Conservation (phyloP, 768 basidiomycete genomes). For the Lepiota subincarnata region DNA sequence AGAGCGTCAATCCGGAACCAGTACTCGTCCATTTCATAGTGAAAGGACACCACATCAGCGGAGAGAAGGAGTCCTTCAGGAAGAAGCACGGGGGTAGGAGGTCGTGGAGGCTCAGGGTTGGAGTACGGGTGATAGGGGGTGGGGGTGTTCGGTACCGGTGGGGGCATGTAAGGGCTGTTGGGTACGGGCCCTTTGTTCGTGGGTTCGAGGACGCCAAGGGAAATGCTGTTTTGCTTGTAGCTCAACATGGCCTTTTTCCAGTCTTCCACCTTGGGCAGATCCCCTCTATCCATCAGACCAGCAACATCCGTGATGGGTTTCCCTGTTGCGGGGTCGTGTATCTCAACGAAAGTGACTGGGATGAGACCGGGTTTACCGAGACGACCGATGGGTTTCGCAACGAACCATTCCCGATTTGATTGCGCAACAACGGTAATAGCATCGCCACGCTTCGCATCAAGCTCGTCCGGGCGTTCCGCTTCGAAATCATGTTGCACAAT, state of each 20-base stretch:
- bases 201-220: slow-evolving; percentile 85
- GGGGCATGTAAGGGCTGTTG: slow-evolving; percentile 36
- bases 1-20: slow-evolving; percentile 94
- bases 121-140: slow-evolving; percentile 17
- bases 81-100: slow-evolving; percentile 45
- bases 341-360: slow-evolving; percentile 94
- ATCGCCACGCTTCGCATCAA: slow-evolving; percentile 92
- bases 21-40: slow-evolving; percentile 92
- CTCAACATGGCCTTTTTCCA: slow-evolving; percentile 95
- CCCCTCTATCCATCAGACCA: slow-evolving; percentile 79
- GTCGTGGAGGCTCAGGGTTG: slow-evolving; percentile 26
- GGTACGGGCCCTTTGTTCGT: slow-evolving; percentile 37
- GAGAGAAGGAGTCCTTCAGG: slow-evolving; percentile 82
- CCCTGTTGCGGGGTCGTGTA: slow-evolving; percentile 88
- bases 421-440: slow-evolving; percentile 96
- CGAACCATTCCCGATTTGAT: slow-evolving; percentile 99
- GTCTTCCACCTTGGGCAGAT: slow-evolving; percentile 94
- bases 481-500: slow-evolving; percentile 92
- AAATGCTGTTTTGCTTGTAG: slow-evolving; percentile 95
- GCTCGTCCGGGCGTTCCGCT: slow-evolving; percentile 95
- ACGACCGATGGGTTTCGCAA: slow-evolving; percentile 95
- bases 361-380: slow-evolving; percentile 96
- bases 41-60: slow-evolving; percentile 93
- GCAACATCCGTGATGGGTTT: slow-evolving; percentile 71
- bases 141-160: slow-evolving; percentile 24